Base-by-base conservation (phyloP, 305 asterid genomes). In the Solanum chacoense region DNA sequence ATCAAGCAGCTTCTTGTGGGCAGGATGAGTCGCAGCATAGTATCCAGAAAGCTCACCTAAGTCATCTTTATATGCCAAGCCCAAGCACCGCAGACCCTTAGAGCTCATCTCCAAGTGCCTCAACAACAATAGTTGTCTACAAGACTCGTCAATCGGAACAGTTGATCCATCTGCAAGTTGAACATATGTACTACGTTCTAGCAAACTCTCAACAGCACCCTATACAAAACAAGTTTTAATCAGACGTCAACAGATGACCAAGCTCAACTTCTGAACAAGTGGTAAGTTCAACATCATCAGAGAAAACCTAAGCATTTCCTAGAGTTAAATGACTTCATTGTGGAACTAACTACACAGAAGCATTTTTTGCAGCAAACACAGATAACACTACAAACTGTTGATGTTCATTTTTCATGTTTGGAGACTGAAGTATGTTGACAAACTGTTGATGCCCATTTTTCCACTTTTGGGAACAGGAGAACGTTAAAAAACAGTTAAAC, bases 141-240 rank as follows among this genome's bases (percentile, higher is more conserved):
- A 95, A 28, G 93, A 88, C 84, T 97, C 97, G 65, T 94, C 98
- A 9, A 97, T 91, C 42, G 95, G 95, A 88, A 86, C 90, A 67
- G 90, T 87, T 28, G 96, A 94, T 90, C 98, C 98, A 88, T 94
- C 95, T 24, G 97, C 95, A 63, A 97, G 95, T 88, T 94, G 98
- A 37, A 94, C 95, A 45, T 91, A 78, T 34, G 93, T 90, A 90
- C 98, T 93, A 72, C 98, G 97, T 89, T 96, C 99, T 91, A 97
- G 88, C 90, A 97, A 90, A 90, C 93, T 94, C 95, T 97, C 99
- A 67, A 96, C 97, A n/a, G 99, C 98, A 89, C 99, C 99, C 99
- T 96, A 89, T 77, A 91, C 55, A 76, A 88, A 45, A 69, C 63
- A 87, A 8, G 37, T 50, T 83, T 31, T 50, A 50, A 83, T 83